Evolutionary conservation across 805 yeast genomes (phyloP), one percentile per base, ranked within the genome.

Genomic region (Wickerhamiella qilinensis): DNA sequence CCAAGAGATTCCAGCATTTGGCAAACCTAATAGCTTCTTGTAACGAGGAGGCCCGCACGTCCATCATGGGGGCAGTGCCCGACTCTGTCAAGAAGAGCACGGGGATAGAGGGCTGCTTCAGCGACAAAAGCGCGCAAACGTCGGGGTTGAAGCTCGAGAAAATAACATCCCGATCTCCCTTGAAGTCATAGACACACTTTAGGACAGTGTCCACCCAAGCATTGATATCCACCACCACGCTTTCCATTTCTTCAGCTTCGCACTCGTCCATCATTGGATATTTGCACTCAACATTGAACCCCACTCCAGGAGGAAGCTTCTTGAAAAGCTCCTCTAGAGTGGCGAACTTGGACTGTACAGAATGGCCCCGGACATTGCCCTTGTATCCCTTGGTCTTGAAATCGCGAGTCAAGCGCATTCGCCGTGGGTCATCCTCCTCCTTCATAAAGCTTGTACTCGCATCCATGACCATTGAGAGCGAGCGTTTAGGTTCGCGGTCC

Each of bases 201-300:
- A 88, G 65, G 15, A 88, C 81, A 0, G 93, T 82, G 56, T 88
- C 96, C 27, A 84, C 81, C 75, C 85, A 88, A 47, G 68, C 69
- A 56, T 88, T 88, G 63, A 85, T 65, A 48, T 86, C 94, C 41
- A 79, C 70, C 2, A 79, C 83, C 44, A 81, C 65, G 46, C 78
- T 79, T 15, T 93, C 94, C 73, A 86, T 78, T 43, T 78, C 84
- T 53, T 88, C 96, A 2, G 67, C 67, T 55, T 85, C 80, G 0
- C 93, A 86, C 60, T 88, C 97, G 55, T 84, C 93, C 37, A 84
- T 67, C 91, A 88, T 81, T 2, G 97, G 97, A 54, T 85, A 88
- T 55, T 88, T 85, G 59, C 91, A 76, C 57, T 88, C 97, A 43
- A 88, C 83, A 53, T 88, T 88, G 62, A 91, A 86, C 0, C 97